Percentiles rank a stretch among this genome's conserved stretches.
Evolutionary conservation across 345 rosid genomes (phyloP).

Genomic region (Aquilaria yunnanensis): DNA sequence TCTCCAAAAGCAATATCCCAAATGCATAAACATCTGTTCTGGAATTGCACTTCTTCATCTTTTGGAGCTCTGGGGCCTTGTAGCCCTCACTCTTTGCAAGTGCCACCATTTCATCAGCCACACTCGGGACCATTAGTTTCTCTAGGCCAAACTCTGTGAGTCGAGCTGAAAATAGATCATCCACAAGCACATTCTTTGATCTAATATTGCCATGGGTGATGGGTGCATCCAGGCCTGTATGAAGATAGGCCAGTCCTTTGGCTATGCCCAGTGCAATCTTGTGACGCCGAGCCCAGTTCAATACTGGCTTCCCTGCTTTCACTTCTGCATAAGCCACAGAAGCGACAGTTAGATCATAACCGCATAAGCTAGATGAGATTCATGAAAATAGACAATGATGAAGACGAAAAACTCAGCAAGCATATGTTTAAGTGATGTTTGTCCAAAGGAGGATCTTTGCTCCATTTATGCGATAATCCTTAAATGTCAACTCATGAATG

Average conservation of each 20-base stretch:
- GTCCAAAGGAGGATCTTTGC: too few relatives aligned
- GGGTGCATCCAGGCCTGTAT: constrained; percentile 63
- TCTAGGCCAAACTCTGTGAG: constrained; percentile 82
- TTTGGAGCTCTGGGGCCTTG: constrained; percentile 88
- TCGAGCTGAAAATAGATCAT: constrained; percentile 66
- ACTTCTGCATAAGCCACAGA: constrained; percentile 35
- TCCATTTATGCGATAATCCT: too few relatives aligned
- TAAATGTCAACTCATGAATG: too few relatives aligned
- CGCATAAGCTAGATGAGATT: too few relatives aligned
- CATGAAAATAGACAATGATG: too few relatives aligned
- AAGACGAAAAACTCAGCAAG: not conserved
- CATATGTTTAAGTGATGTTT: not conserved
- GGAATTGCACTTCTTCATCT: constrained; percentile 82
- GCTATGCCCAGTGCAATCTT: constrained; percentile 85
- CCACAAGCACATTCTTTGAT: constrained; percentile 82
- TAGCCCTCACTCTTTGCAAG: constrained; percentile 73
- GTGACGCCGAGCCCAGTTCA: constrained; percentile 89
- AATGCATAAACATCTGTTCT: constrained; percentile 85
- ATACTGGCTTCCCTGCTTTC: constrained; percentile 55
- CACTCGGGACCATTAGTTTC: constrained; percentile 72
- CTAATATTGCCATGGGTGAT: constrained; percentile 78
- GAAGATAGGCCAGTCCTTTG: constrained; percentile 75
- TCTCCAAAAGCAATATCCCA: constrained; percentile 80
- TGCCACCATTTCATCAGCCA: constrained; percentile 83
- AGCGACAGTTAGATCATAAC: too few relatives aligned